phyloP scores from a whole-genome alignment of 345 rosid species.

The Sonneratia alba region DNA sequence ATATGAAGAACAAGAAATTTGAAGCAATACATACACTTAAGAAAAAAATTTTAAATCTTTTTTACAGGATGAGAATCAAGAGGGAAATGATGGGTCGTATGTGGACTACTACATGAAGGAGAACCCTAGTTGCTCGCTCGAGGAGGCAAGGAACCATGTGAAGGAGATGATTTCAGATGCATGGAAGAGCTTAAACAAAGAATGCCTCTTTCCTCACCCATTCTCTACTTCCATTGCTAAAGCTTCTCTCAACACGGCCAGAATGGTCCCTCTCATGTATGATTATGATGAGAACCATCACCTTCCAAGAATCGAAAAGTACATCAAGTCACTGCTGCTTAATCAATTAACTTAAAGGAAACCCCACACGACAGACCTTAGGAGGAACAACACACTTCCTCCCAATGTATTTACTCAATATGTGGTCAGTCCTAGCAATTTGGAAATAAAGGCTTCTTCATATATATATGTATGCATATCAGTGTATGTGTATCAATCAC shows the following conservation, averaged over 20 bases:
- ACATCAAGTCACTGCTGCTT: conserved; percentile 21
- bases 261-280: conserved; percentile 56
- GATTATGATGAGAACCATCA: conserved; percentile 25
- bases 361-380: neutral
- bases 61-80: conserved; percentile 16
- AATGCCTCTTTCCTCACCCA: conserved; percentile 25
- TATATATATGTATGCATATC: too few relatives aligned
- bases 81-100: neutral
- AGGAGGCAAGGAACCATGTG: conserved; percentile 26
- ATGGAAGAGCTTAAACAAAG: conserved; percentile 51
- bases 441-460: too few relatives aligned
- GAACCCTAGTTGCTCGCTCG: conserved; percentile 10
- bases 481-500: too few relatives aligned
- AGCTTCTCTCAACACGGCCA: conserved; percentile 39
- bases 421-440: too few relatives aligned
- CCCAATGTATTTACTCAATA: too few relatives aligned
- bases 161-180: conserved; percentile 29
- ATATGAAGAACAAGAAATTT: too few relatives aligned
- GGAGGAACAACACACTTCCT: neutral
- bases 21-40: too few relatives aligned
- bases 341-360: neutral
- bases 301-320: conserved; percentile 33
- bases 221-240: conserved; percentile 23
- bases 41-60: too few relatives aligned
- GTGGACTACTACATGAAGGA: neutral